Evolutionary conservation across 352 stramenopile genomes (phyloP), one percentile per base, ranked within the genome.

Genomic region (Globisporangium viniferum): DNA sequence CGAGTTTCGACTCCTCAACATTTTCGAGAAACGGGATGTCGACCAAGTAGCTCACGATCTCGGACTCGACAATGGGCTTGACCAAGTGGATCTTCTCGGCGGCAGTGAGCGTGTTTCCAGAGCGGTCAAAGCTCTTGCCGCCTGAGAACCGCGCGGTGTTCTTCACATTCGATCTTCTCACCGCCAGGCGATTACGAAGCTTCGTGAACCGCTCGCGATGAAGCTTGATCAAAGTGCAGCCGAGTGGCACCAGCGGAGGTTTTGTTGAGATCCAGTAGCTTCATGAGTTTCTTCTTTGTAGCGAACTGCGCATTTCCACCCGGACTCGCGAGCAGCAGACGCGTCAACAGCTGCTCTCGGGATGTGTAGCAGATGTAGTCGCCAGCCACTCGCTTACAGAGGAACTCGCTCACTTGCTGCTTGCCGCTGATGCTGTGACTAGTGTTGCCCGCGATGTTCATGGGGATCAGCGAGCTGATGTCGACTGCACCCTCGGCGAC

Each of bases 21-120:
- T 72, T 64, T 57, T 89, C 82, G 8, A 92, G 70, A 33, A 92
- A 90, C 36, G 84, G 84, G 62, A 90, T 88, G 44, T 89, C 79
- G 49, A 81, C 66, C 4, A 92, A 64, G 48, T 87, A 90, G 64
- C 82, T 90, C 14, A 88, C 78, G 35, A 90, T 77, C 64, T 92
- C 81, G 27, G 81, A 86, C 51, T 92, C 84, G 35, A 87, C 74
- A 58, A 92, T 88, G 1, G 81, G 81, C 53, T 71, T 79, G 55
- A 92, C 75, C 55, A 89, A 68, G 67, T 89, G 81, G 51, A 89
- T 76, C 57, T 90, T 88, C 61, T 92, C 84, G 0, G 79, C 71
- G 0, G 72, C 71, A 1, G 84, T 89, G 54, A 81, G 77, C 35
- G 65, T 73, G 29, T 64, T 74, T 6, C 63, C 48, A 1, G 31